A percentile compares a stretch with the other conserved stretches of the same genome.
These are phyloP conservation scores for Erodium moschatum DNA, from an alignment of 441 rosid genomes.

Conservation along the genomic window DNA sequence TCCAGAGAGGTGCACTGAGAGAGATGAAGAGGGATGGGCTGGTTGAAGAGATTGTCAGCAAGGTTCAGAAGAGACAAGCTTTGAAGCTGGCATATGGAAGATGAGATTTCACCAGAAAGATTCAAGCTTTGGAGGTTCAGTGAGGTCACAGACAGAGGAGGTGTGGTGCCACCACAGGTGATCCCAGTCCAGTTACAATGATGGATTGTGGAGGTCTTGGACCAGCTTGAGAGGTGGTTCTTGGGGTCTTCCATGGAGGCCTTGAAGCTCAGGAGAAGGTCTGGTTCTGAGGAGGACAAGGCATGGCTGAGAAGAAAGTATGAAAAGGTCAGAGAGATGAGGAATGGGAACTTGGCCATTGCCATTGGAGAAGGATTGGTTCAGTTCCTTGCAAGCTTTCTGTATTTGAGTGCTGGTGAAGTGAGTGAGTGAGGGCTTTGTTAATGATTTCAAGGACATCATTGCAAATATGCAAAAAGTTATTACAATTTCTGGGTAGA, in stretches of 20 bases:
- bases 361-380: slow-evolving; percentile 30
- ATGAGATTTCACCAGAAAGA: slow-evolving; percentile 80
- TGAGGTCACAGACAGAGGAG: slow-evolving; percentile 47
- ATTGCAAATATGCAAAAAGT: background rate
- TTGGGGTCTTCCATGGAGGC: slow-evolving; percentile 60
- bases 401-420: slow-evolving; percentile 3
- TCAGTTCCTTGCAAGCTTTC: slow-evolving; percentile 18
- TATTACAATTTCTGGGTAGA: slow-evolving; percentile 12
- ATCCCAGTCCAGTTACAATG: slow-evolving; percentile 87
- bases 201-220: slow-evolving; percentile 40
- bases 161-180: slow-evolving; percentile 34
- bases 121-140: slow-evolving; percentile 62
- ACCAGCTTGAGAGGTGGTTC: slow-evolving; percentile 61
- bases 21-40: slow-evolving; percentile 72
- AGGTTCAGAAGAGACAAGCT: slow-evolving; percentile 58
- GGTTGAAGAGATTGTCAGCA: slow-evolving; percentile 66
- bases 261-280: slow-evolving; percentile 60
- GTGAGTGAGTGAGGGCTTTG: slow-evolving; percentile 8
- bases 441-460: background rate
- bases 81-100: slow-evolving; percentile 54
- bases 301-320: slow-evolving; percentile 24
- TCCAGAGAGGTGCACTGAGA: slow-evolving; percentile 60
- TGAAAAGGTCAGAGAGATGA: slow-evolving; percentile 33
- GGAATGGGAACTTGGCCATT: slow-evolving; percentile 30
- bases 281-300: slow-evolving; percentile 45